Evolutionary conservation across 108 stramenopile genomes (phyloP).

Genomic region (Cyclotella sp.): DNA sequence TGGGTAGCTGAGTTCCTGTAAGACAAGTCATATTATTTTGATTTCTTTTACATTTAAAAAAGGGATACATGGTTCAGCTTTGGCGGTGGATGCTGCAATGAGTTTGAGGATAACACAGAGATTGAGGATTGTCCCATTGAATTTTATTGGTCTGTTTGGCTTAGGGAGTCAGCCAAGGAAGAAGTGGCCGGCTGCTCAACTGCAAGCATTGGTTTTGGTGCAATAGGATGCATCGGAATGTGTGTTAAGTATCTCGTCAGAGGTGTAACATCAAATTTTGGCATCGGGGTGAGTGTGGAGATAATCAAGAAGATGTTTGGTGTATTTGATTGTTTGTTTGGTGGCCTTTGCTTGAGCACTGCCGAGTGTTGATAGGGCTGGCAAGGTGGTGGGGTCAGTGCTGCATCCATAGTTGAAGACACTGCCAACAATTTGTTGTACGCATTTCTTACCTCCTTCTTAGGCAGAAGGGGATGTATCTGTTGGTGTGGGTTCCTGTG

Average conservation of each 20-base stretch:
- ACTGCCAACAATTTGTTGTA: conserved; percentile 46
- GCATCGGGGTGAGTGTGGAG: conserved; percentile 52
- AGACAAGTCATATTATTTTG: not conserved
- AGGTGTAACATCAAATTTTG: conserved; percentile 37
- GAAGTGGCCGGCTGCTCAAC: not conserved
- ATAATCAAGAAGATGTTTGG: conserved; percentile 47
- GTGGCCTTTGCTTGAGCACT: conserved; percentile 30
- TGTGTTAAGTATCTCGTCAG: conserved; percentile 5
- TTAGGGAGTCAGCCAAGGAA: not conserved
- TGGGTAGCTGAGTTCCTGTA: conserved; percentile 16
- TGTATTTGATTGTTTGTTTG: conserved; percentile 2
- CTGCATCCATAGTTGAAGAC: conserved; percentile 54
- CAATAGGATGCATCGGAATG: conserved; percentile 5
- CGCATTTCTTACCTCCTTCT: conserved; percentile 16
- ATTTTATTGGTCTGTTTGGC: not conserved
- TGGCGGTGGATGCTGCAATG: conserved; percentile 9
- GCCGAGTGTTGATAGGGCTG: conserved; percentile 34
- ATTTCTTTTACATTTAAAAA: conserved; percentile 4
- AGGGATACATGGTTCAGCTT: conserved; percentile 4
- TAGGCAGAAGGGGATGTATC: conserved; percentile 33
- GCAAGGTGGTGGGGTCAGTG: conserved; percentile 46
- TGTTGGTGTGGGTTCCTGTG: conserved; percentile 22
- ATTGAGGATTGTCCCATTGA: conserved; percentile 2
- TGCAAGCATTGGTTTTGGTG: not conserved
- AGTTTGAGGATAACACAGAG: not conserved